Conservation (phyloP, 495 filamentous ascomycete species). For the Venustampulla echinocandica region DNA sequence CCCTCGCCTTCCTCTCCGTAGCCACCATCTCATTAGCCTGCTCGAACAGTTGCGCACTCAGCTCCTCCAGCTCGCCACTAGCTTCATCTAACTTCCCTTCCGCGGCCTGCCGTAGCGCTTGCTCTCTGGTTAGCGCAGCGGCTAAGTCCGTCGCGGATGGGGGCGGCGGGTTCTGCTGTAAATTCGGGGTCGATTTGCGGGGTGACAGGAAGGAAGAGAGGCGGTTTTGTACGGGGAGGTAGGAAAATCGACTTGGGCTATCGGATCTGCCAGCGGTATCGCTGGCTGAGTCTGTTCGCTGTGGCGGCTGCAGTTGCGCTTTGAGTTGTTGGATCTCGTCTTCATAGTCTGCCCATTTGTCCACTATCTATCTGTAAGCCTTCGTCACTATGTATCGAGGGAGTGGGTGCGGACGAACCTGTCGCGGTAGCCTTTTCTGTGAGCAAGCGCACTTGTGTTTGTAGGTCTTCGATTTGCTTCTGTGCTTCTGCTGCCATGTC, state of each 20-base stretch:
- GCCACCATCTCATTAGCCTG: constrained; percentile 98
- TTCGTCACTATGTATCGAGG: background rate
- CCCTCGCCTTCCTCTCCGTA: constrained; percentile 69
- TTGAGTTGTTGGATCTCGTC: constrained; percentile 53
- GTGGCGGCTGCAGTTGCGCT: constrained; percentile 28
- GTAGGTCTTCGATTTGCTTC: constrained; percentile 66
- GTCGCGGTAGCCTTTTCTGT: constrained; percentile 71
- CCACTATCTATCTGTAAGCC: constrained; percentile 22
- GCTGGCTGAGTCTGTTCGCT: constrained; percentile 32
- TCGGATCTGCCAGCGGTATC: constrained; percentile 23
- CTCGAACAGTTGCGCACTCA: constrained; percentile 77
- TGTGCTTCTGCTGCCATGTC: constrained; percentile 40
- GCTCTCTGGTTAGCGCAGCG: constrained; percentile 64
- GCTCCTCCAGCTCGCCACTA: constrained; percentile 77
- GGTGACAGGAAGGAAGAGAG: constrained; percentile 61
- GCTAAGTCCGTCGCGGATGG: constrained; percentile 46
- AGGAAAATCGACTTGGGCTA: constrained; percentile 33
- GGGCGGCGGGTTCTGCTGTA: constrained; percentile 25
- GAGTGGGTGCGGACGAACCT: constrained; percentile 44
- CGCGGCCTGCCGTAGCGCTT: constrained; percentile 59
- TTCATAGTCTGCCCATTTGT: constrained; percentile 92
- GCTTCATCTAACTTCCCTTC: constrained; percentile 66
- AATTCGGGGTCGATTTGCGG: constrained; percentile 38
- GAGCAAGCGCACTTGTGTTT: constrained; percentile 66
- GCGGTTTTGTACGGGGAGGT: constrained; percentile 28